These are phyloP conservation scores for Coemansia interrupta DNA, from an alignment of 192 early-diverging fungal genomes.

Conservation along the genomic window DNA sequence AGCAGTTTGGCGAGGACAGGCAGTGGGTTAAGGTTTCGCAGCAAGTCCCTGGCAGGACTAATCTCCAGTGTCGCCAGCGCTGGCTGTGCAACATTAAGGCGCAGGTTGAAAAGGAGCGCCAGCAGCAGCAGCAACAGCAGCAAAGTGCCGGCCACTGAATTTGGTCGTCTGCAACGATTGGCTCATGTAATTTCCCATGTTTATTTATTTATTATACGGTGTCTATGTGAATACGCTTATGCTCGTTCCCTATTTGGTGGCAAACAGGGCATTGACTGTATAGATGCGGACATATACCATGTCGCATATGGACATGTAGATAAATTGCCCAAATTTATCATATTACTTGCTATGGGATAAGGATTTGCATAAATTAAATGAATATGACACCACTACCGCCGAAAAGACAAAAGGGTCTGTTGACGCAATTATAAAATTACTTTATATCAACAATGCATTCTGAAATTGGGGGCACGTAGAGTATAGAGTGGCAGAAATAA, in stretches of 20 bases:
- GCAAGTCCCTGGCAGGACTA: constrained; percentile 47
- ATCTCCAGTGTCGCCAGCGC: constrained; percentile 52
- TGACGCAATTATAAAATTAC: not conserved
- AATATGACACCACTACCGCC: not conserved
- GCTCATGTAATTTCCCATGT: not conserved
- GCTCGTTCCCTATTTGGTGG: no score
- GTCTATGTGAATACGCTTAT: no score
- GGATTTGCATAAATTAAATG: constrained; percentile 24
- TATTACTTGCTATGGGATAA: not conserved
- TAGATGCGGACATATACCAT: not conserved
- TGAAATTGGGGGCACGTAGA: constrained; percentile 2
- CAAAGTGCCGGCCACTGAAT: constrained; percentile 10
- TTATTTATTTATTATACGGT: not conserved
- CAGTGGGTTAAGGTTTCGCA: constrained; percentile 53
- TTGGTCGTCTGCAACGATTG: not conserved
- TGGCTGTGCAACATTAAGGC: constrained; percentile 54
- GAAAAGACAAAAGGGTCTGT: not conserved
- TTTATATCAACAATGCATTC: not conserved
- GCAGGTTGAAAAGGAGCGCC: constrained; percentile 38
- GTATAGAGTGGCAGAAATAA: not conserved
- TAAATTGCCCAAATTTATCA: no score
- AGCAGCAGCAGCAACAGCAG: constrained; percentile 6
- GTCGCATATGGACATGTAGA: no score
- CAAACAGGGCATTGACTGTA: not conserved
- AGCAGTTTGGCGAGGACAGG: constrained; percentile 48